phyloP scores from a whole-genome alignment of 495 filamentous ascomycete species.

The Lasiosphaeria ovina region DNA sequence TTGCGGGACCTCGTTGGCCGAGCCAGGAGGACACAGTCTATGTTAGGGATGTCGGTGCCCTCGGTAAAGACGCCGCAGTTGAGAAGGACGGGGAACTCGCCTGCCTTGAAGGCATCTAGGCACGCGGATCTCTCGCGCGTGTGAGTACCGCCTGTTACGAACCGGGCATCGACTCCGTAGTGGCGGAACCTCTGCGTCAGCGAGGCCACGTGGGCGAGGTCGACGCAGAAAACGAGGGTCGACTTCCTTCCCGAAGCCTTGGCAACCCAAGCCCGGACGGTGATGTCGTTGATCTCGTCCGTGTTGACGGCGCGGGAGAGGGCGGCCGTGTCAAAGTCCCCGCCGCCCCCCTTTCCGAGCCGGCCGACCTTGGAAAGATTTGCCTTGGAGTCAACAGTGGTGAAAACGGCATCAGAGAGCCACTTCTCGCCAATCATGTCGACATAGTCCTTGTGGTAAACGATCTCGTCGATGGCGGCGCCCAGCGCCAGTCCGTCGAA shows the following conservation, averaged over 20 bases:
- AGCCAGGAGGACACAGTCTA: slow-evolving; percentile 89
- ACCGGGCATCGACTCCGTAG: slow-evolving; percentile 77
- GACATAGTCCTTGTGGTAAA: slow-evolving; percentile 95
- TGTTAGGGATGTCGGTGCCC: slow-evolving; percentile 94
- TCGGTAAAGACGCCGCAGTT: slow-evolving; percentile 98
- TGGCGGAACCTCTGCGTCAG: slow-evolving; percentile 73
- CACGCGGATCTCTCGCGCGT: slow-evolving; percentile 61
- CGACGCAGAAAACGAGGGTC: slow-evolving; percentile 90
- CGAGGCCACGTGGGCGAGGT: slow-evolving; percentile 71
- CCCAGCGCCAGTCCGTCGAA: slow-evolving; percentile 87
- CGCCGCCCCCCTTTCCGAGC: slow-evolving; percentile 54
- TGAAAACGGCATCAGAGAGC: slow-evolving; percentile 85
- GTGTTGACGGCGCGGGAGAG: slow-evolving; percentile 83
- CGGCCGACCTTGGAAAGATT: slow-evolving; percentile 64
- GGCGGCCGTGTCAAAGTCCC: slow-evolving; percentile 73
- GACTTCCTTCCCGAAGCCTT: slow-evolving; percentile 72
- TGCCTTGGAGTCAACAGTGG: slow-evolving; percentile 78
- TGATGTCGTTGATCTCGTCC: slow-evolving; percentile 70
- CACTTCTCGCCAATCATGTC: slow-evolving; percentile 92
- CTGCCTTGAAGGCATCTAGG: slow-evolving; percentile 68
- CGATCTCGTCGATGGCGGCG: slow-evolving; percentile 88
- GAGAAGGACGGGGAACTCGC: slow-evolving; percentile 82
- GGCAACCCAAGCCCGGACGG: slow-evolving; percentile 78
- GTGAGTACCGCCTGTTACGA: slow-evolving; percentile 75
- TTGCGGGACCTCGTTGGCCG: slow-evolving; percentile 88